Percentiles rank a stretch among this genome's conserved stretches.
These are phyloP conservation scores for Rhypophila decipiens DNA, from an alignment of 495 filamentous ascomycete species.

Conservation along the genomic window DNA sequence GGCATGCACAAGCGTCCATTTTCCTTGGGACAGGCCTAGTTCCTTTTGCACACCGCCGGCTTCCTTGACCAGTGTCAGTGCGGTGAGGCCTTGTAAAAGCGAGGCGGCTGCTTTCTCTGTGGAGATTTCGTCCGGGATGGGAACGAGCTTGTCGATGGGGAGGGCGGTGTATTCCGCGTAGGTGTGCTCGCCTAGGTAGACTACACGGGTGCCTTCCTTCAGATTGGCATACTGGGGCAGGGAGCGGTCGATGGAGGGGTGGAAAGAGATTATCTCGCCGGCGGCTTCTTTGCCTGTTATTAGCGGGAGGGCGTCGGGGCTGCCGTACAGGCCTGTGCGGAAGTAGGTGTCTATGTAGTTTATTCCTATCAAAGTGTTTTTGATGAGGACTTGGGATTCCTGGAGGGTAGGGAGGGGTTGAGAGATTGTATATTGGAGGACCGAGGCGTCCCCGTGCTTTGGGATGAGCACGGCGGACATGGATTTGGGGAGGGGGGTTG, in stretches of 20 bases:
- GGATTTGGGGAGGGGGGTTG: constrained; percentile 43
- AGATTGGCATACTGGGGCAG: too few relatives aligned
- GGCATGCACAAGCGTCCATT: constrained; percentile 84
- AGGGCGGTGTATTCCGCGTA: constrained; percentile 75
- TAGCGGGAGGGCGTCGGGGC: constrained; percentile 51
- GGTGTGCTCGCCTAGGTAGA: constrained; percentile 50
- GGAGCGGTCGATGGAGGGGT: constrained; percentile 25
- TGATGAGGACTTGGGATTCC: constrained; percentile 71
- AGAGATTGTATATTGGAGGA: constrained; percentile 67
- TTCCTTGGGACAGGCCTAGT: constrained; percentile 37
- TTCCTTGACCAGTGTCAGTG: constrained; percentile 75
- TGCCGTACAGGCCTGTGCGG: constrained; percentile 78
- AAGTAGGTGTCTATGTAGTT: constrained; percentile 94
- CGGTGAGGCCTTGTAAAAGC: constrained; percentile 80
- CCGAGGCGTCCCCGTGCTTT: constrained; percentile 70
- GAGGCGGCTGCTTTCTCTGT: constrained; percentile 61
- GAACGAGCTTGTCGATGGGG: constrained; percentile 47
- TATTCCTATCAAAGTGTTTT: constrained; percentile 78
- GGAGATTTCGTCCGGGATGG: constrained; percentile 57
- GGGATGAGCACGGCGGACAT: constrained; percentile 75
- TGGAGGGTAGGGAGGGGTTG: constrained; percentile 67
- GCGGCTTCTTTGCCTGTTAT: constrained; percentile 80
- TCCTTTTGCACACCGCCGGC: constrained; percentile 57
- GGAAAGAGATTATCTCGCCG: constrained; percentile 34
- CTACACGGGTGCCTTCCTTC: constrained; percentile 60